Evolutionary conservation across 805 yeast genomes (phyloP).

Genomic region (Saccharomycopsis sp.): DNA sequence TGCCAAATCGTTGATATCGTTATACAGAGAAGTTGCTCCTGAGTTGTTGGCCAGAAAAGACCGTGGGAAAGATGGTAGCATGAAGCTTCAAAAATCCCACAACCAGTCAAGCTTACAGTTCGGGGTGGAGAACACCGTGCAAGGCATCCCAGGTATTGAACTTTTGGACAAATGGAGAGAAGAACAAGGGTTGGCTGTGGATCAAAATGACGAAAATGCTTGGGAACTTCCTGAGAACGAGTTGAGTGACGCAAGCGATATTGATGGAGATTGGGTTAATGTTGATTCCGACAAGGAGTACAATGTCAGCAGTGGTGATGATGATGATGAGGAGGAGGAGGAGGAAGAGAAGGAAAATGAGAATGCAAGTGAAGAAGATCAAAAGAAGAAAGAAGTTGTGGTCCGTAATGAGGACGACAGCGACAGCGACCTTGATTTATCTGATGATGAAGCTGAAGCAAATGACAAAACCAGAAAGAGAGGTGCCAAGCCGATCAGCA

Average conservation of each 20-base stretch:
- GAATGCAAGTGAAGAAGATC: no score
- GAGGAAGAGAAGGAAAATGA: conserved; percentile 26
- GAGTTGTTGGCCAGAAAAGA: conserved; percentile 87
- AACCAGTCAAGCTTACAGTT: conserved; percentile 38
- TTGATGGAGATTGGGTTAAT: conserved; percentile 89
- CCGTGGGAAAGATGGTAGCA: conserved; percentile 86
- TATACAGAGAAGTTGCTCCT: conserved; percentile 93
- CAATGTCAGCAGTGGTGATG: conserved; percentile 42
- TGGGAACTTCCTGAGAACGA: conserved; percentile 48
- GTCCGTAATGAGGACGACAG: conserved; percentile 30
- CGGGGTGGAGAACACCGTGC: conserved; percentile 62
- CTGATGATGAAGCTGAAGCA: conserved; percentile 18
- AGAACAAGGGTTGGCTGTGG: conserved; percentile 45
- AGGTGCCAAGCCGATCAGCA: conserved; percentile 18
- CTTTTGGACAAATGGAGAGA: conserved; percentile 80
- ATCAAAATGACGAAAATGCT: conserved; percentile 51
- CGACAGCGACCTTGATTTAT: conserved; percentile 31
- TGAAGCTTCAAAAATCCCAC: conserved; percentile 58
- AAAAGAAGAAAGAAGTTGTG: conserved; percentile 17
- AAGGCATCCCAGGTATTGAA: conserved; percentile 88
- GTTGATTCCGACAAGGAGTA: conserved; percentile 77
- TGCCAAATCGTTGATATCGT: conserved; percentile 74
- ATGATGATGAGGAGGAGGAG: conserved; percentile 36
- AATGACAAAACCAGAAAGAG: conserved; percentile 3
- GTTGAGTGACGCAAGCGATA: conserved; percentile 41